Evolutionary conservation across 2,329 filamentous ascomycete genomes (phyloP).

Genomic region (Cladophialophora chaetospira): DNA sequence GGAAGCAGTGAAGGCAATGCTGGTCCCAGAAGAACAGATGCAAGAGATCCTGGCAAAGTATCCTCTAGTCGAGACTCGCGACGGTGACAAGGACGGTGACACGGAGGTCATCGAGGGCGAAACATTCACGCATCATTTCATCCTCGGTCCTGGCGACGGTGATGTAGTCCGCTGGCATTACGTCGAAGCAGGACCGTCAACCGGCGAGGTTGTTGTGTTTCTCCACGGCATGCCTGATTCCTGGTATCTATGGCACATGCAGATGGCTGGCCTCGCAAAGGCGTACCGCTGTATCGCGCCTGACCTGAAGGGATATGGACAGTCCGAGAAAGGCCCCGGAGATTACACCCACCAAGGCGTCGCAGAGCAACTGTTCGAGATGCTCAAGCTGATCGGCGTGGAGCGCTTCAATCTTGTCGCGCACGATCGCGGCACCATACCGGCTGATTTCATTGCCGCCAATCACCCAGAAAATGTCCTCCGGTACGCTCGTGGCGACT

Average conservation of each 20-base stretch:
- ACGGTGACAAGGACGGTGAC: conserved; percentile 11
- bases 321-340: conserved; percentile 13
- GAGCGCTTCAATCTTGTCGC: conserved; percentile 18
- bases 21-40: neutral
- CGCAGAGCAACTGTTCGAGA: conserved; percentile 12
- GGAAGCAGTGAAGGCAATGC: neutral
- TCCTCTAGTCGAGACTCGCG: conserved; percentile 3
- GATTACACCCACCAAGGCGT: conserved; percentile 21
- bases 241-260: conserved; percentile 22
- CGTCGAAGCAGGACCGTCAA: conserved; percentile 11
- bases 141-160: conserved; percentile 9
- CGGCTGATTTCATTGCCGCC: conserved; percentile 20
- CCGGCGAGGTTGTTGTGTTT: conserved; percentile 20
- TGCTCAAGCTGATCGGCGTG: conserved; percentile 14
- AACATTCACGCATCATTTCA: conserved; percentile 20
- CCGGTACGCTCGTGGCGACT: conserved; percentile 20
- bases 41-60: conserved; percentile 1
- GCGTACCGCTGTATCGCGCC: conserved; percentile 14
- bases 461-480: conserved; percentile 16
- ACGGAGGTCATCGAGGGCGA: conserved; percentile 14
- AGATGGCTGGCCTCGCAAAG: conserved; percentile 11
- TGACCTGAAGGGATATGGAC: conserved; percentile 22
- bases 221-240: conserved; percentile 21
- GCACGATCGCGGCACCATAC: conserved; percentile 20
- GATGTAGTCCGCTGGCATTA: conserved; percentile 18